Conservation (phyloP, 1,284 basidiomycete species). For the Tylopilus sp. region DNA sequence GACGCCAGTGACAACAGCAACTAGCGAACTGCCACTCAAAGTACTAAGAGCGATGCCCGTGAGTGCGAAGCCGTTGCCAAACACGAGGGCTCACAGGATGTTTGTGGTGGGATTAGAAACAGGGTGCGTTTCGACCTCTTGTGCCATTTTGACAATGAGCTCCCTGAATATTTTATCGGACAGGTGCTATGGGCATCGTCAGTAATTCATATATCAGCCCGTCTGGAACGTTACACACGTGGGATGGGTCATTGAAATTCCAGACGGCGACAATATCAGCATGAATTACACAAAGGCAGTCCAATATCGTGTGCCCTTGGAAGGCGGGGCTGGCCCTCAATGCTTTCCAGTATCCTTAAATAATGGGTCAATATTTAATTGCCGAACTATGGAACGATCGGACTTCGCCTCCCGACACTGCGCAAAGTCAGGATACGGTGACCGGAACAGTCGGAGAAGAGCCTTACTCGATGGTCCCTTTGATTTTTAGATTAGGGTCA, state of each 20-base stretch:
- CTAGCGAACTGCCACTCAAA: neutral
- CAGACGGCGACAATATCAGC: conserved; percentile 3
- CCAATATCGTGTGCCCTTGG: neutral
- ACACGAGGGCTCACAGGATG: neutral
- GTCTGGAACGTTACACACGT: neutral
- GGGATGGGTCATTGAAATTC: no score
- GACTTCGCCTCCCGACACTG: conserved; percentile 6
- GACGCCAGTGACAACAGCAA: neutral
- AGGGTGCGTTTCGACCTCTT: neutral
- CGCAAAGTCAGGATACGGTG: neutral
- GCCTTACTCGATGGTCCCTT: conserved; percentile 1
- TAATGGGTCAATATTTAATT: conserved; percentile 31
- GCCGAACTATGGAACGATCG: neutral
- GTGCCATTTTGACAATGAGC: neutral
- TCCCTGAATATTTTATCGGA: conserved; percentile 3
- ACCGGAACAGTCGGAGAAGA: neutral
- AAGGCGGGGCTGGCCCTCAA: conserved; percentile 2
- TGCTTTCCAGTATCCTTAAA: conserved; percentile 11
- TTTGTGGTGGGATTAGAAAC: neutral
- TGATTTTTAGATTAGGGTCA: neutral
- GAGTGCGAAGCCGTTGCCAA: neutral
- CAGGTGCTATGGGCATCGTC: neutral
- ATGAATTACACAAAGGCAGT: conserved; percentile 6
- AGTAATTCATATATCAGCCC: neutral
- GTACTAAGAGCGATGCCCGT: neutral